Base-by-base conservation (phyloP, 495 filamentous ascomycete genomes). In the Cercophora newfieldiana region DNA sequence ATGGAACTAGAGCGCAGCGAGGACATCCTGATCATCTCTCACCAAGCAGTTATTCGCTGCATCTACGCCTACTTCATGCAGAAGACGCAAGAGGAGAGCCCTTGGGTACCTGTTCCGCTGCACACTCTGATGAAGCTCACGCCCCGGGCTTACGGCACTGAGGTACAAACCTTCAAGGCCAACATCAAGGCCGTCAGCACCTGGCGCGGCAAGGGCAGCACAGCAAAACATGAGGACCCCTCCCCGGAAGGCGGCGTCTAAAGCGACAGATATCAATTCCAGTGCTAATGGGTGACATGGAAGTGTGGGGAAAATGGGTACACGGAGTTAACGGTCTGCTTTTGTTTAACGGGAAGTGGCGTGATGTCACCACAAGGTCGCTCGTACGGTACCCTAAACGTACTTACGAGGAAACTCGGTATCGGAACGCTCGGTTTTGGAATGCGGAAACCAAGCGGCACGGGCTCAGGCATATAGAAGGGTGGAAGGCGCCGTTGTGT, bases 61-160 rank as follows among this genome's bases (percentile, higher is more conserved):
- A 97, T 99, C 68, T 98, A 98, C 73, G 90, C 95, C 7, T 99
- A 99, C 75, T 99, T 97, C 78, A 96, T 97, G 90, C 96, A 97
- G 69, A 89, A 94, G 53, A 89, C 91, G 22, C 94, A 97, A 77
- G 92, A 95, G 71, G 83, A 89, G 74, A 92, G 89, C 61, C 95
- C 95, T n/a, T 99, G 95, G 95, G 96, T 98, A 88, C 92, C 83
- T 49, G 82, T 84, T 3, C 95, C 95, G 4, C 85, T 99, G 51
- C 95, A 99, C 76, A 97, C 92, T 10, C 80, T 99, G 28, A 97
- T 99, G 77, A 97, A 97, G 80, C 83, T 99, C 57, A 98, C 95
- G 16, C 95, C 95, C 6, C 86, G 89, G 51, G 95, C 95, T n/a
- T 99, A 98, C 71, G 88, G 88, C 28, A 99, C 95, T 7, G 86